Evolutionary conservation across 345 rosid species (phyloP), one percentile per base, ranked within the genome.

Genomic region (Linum usitatissimum): DNA sequence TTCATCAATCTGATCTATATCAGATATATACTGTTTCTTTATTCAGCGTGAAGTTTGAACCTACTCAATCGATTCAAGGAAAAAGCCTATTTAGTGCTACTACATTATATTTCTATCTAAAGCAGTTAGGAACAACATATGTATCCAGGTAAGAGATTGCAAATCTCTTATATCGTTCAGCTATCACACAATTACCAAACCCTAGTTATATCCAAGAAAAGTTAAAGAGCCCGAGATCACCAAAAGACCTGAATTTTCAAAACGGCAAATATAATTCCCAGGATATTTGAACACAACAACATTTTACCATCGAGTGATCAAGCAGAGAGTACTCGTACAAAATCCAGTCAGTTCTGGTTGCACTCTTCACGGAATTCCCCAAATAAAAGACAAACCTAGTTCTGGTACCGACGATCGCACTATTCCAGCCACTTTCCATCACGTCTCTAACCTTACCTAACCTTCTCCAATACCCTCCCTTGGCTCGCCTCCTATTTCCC

Each of bases 251-350:
- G 36, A 42, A 42, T 14, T 42, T 42, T 42, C 49, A 42, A 42
- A 42, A 42, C 49, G 6, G 49, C 49, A 14, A 14, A 2, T 9
- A 5, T 42, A 9, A 5, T 31, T 31, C 36, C 36, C 36, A 31
- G 36, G 3, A 31, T 3, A 31, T 31, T 31, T 31, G 36, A 31
- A 31, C 36, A 31, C 18, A 31, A 57, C 60, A 34, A 63, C 34
- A 6, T 42, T 42, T 62, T 71, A 84, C 90, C 90, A 75, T 45
- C 18, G 55, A 42, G 62, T 64, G 77, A 40, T 69, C 71, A 49
- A 64, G 63, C 17, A 76, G 78, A 2, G 81, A 73, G 64, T 80
- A 85, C 68, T 80, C 84, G 17, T 77, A 64, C 78, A 85, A 57
- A 8, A 77, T 51, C 84, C 87, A 83, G 1, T 72, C 68, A 14